Evolutionary conservation across 176 grass and related monocot genomes (phyloP).

Genomic region (Rhynchospora pubera): DNA sequence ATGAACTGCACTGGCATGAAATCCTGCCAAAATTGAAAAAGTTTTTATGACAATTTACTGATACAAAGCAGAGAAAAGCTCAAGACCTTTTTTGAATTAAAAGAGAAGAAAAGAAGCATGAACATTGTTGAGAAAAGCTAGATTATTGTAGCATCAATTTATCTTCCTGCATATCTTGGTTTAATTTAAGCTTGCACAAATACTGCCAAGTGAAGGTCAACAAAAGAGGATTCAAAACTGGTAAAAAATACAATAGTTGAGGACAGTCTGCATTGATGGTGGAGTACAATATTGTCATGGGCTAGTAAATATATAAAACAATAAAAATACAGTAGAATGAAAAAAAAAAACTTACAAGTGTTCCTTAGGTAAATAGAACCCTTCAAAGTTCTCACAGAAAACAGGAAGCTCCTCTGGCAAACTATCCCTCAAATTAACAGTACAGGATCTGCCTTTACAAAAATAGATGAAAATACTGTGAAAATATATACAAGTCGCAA

Average conservation of each 20-base stretch:
- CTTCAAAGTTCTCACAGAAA: slow-evolving; percentile 53
- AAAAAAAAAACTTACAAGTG: slow-evolving; percentile 60
- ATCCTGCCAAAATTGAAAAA: slow-evolving; percentile 38
- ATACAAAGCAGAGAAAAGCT: neutral
- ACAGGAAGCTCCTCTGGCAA: slow-evolving; percentile 49
- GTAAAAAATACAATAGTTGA: neutral
- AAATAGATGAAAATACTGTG: slow-evolving; percentile 7
- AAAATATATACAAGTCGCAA: neutral
- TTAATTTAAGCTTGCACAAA: neutral
- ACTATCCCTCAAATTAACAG: slow-evolving; percentile 26
- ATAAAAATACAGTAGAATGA: neutral
- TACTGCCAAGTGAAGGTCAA: neutral
- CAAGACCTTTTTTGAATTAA: neutral
- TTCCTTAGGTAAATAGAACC: slow-evolving; percentile 57
- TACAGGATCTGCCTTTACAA: slow-evolving; percentile 34
- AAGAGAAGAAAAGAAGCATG: neutral
- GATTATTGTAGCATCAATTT: neutral
- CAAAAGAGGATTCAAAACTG: neutral
- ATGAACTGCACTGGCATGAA: slow-evolving; percentile 49
- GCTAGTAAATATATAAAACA: neutral
- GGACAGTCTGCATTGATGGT: neutral
- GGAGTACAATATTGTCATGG: neutral
- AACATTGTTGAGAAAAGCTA: neutral
- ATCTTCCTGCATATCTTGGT: neutral
- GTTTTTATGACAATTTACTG: neutral